Conservation (phyloP, 2,329 filamentous ascomycete species). For the Colletotrichum trifolii region DNA sequence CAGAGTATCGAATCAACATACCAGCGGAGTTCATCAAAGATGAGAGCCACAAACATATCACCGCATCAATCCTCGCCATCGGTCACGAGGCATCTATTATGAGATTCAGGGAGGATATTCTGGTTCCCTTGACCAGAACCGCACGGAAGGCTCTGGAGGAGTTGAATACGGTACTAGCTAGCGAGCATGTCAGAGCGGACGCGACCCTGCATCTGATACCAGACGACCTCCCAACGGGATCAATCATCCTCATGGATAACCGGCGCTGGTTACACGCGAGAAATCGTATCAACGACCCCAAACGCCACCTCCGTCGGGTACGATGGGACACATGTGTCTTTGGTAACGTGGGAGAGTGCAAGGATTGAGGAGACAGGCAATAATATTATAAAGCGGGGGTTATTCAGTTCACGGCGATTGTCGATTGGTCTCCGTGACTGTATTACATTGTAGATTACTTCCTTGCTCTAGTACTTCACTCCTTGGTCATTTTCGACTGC, state of each 20-base stretch:
- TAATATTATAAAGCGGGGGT: too few relatives aligned
- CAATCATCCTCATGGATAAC: conserved; percentile 48
- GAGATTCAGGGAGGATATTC: conserved; percentile 47
- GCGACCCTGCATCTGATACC: conserved; percentile 43
- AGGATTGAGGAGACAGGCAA: too few relatives aligned
- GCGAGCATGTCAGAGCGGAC: conserved; percentile 24
- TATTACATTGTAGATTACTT: too few relatives aligned
- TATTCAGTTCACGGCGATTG: too few relatives aligned
- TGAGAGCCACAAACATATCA: conserved; percentile 33
- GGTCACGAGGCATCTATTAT: conserved; percentile 37
- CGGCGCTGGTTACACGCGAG: conserved; percentile 49
- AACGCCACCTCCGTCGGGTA: conserved; percentile 48
- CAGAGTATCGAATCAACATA: conserved; percentile 46
- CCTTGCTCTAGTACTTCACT: too few relatives aligned
- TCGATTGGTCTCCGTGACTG: too few relatives aligned
- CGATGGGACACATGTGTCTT: conserved; percentile 48
- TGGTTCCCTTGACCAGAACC: conserved; percentile 41
- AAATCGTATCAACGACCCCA: conserved; percentile 46
- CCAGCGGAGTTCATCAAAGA: conserved; percentile 50
- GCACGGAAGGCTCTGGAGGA: conserved; percentile 41
- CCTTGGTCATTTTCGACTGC: too few relatives aligned
- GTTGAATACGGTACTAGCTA: conserved; percentile 39
- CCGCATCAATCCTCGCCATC: conserved; percentile 40
- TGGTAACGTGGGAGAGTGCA: neutral
- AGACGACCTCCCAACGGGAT: conserved; percentile 41